These are phyloP conservation scores for Cicer chorassanicum DNA, from an alignment of 306 rosid species.

Conservation along the genomic window DNA sequence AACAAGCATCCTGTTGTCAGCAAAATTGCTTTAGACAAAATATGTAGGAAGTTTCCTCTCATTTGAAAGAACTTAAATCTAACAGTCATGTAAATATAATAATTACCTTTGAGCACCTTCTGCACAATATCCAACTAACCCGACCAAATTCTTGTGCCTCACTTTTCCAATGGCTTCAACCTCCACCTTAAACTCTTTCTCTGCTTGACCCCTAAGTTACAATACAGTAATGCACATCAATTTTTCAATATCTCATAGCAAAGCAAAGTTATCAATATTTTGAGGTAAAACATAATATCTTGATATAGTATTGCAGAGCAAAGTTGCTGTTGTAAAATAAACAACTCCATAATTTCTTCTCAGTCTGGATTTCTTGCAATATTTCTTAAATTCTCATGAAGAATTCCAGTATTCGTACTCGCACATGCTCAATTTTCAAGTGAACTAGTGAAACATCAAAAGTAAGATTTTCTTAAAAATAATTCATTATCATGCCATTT, in stretches of 20 bases:
- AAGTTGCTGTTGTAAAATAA: background rate
- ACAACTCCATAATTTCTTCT: slow-evolving; percentile 26
- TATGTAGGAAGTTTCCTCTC: slow-evolving; percentile 5
- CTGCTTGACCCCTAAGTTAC: slow-evolving; percentile 83
- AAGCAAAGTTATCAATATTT: background rate
- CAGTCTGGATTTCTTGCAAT: slow-evolving; percentile 1
- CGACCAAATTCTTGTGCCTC: slow-evolving; percentile 96
- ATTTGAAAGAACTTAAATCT: slow-evolving; percentile 27
- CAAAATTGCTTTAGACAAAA: slow-evolving; percentile 10
- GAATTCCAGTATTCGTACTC: slow-evolving; percentile 20
- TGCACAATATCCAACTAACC: slow-evolving; percentile 90
- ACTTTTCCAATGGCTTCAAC: slow-evolving; percentile 99
- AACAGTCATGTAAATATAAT: slow-evolving; percentile 40
- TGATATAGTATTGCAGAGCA: background rate
- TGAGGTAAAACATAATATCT: background rate
- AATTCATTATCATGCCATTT: background rate
- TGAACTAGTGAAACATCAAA: background rate
- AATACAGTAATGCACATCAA: slow-evolving; percentile 26
- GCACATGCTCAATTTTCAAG: slow-evolving; percentile 20
- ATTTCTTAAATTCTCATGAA: slow-evolving; percentile 10
- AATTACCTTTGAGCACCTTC: slow-evolving; percentile 88
- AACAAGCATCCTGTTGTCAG: slow-evolving; percentile 86
- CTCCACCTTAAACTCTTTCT: slow-evolving; percentile 95
- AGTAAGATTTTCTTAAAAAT: background rate
- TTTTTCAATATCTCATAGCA: slow-evolving; percentile 9